These are phyloP conservation scores for Tanacetum coccineum DNA, from an alignment of 129 eudicot species.

Conservation along the genomic window DNA sequence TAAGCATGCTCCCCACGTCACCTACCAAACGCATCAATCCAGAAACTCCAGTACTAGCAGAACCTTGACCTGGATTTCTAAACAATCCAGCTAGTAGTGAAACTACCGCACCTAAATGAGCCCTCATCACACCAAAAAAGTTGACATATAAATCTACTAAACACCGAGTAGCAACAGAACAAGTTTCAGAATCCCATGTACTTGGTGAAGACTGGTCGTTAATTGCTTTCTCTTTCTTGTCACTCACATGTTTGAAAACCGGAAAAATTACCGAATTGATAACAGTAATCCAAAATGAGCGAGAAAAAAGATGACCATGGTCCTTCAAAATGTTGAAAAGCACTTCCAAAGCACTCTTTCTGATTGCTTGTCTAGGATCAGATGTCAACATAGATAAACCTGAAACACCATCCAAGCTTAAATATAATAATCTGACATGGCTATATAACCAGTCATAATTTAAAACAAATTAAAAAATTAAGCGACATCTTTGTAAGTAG, in stretches of 20 bases:
- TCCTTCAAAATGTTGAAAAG: constrained; percentile 94
- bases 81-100: constrained; percentile 57
- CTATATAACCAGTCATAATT: constrained; percentile 5
- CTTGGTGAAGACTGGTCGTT: constrained; percentile 35
- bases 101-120: constrained; percentile 54
- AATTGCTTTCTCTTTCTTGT: constrained; percentile 37
- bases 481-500: not conserved
- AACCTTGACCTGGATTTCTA: constrained; percentile 67
- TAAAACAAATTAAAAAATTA: not conserved
- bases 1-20: constrained; percentile 58
- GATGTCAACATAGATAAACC: constrained; percentile 83
- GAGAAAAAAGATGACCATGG: constrained; percentile 88
- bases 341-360: constrained; percentile 91
- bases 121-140: constrained; percentile 58
- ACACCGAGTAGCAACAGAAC: constrained; percentile 75
- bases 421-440: not conserved
- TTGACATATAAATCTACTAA: constrained; percentile 64
- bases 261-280: constrained; percentile 66
- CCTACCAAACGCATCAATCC: constrained; percentile 72
- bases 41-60: constrained; percentile 69
- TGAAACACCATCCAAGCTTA: constrained; percentile 27
- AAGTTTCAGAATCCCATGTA: constrained; percentile 88
- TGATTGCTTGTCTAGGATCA: constrained; percentile 88
- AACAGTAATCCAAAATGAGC: constrained; percentile 69
- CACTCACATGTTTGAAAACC: constrained; percentile 45